Base-by-base conservation (phyloP, 2,329 filamentous ascomycete genomes). In the Daldinia sp. region DNA sequence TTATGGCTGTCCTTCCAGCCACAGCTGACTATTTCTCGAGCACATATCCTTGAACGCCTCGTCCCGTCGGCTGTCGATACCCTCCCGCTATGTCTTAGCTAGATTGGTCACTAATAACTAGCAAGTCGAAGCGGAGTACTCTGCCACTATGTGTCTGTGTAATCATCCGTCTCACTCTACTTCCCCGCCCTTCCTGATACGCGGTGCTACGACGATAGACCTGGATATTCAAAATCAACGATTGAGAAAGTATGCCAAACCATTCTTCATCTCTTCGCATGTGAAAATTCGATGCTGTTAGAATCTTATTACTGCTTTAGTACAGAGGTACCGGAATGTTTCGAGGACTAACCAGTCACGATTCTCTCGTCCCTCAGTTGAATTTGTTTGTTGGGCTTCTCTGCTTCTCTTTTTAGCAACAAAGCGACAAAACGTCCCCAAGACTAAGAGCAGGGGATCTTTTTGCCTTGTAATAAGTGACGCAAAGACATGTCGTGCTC, bases 51-150 rank as follows among this genome's bases (percentile, higher is more conserved):
- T 47, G 34, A 27, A 39, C 52, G 62, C 59, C 47, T 56, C 59
- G 59, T 66, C 39, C 62, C 62, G 62, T 19, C 25, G 13, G 23
- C 47, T 57, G 59, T 51, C 32, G 43, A 65, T 54, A 63, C 57
- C 59, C 62, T 68, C 60, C 65, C 65, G 56, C 19, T 51, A 37
- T 29, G 17, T 54, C 25, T 50, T 63, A 23, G 43, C 51, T 54
- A 57, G 55, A 45, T 45, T 45, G 19, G 21, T 57, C 39, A 3
- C 35, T 48, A 41, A 19, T 63, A 41, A 58, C 37, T 19, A 43
- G 29, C 39, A 52, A 59, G 61, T 47, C 37, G 51, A 47, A 45
- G 45, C 32, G 37, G 35, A 23, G 25, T 48, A 7, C 29, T 52
- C 27, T 53, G 23, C 25, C 50, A 51, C 60, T 21, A 35, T 61